Base-by-base conservation (phyloP, 2,329 filamentous ascomycete genomes). In the Elsinoe fawcettii region DNA sequence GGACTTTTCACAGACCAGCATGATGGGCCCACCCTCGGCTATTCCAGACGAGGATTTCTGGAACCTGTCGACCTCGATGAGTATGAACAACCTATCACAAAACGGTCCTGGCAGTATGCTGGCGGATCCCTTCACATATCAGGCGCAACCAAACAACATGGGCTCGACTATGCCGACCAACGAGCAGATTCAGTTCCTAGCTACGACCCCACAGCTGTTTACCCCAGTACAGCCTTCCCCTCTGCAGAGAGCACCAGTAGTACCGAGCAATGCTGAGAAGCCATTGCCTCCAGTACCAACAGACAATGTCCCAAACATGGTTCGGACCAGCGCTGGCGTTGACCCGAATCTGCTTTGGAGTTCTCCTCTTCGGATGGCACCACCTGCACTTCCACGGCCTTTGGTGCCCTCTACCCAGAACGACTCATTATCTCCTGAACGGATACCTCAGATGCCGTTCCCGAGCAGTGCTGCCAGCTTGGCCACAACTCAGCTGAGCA, bases 311-410 rank as follows among this genome's bases (percentile, higher is more conserved):
- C 61, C 63, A 43, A 66, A 44, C 57, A 46, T 53, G 36, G 39
- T 25, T 32, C 59, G 59, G 16, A 69, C 69, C 5, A 68, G 71
- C 20, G 67, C 70, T 16, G 70, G 71, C 27, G 75, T 79, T 8
- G 71, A 80, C 61, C 76, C 77, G 12, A 78, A 69, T 47, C 69
- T 79, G 67, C 63, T 70, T 3, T 70, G 68, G 60, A 70, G 67
- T 55, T 71, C 69, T 7, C 69, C 69, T 6, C 59, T 32, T 23
- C 54, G 54, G 4, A 49, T 56, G 39, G 41, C 39, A 18, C 43
- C 54, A 43, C 36, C 49, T n/a, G 34, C 34, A n/a, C 8, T 53
- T 11, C 49, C 49, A 23, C 49, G 49, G 6, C 49, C 30, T 37
- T 20, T 53, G 16, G 30, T 53, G 32, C 49, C 49, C 16, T 53